Evolutionary conservation across 2,329 filamentous ascomycete species (phyloP).

Genomic region (Talaromyces sp.): DNA sequence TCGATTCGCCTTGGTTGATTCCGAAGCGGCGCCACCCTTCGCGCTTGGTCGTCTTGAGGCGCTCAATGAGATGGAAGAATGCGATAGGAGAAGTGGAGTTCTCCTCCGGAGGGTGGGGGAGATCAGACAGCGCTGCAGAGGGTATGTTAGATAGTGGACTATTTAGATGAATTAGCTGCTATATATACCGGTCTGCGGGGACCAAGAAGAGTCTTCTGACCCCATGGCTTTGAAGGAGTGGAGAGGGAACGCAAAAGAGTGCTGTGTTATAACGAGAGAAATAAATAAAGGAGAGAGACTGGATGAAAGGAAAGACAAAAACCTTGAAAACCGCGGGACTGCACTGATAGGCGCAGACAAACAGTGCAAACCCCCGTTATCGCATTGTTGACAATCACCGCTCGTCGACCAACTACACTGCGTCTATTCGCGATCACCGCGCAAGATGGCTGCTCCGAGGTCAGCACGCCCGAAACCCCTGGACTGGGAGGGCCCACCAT

Average conservation of each 20-base stretch:
- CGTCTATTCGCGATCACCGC: slow-evolving; percentile 6
- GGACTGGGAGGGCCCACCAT: slow-evolving; percentile 50
- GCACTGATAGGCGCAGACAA: slow-evolving; percentile 13
- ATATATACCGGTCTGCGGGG: slow-evolving; percentile 38
- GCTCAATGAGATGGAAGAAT: slow-evolving; percentile 93
- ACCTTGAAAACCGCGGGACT: slow-evolving; percentile 3
- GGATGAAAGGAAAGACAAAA: slow-evolving; percentile 4
- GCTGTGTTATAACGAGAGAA: not conserved
- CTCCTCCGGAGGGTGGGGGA: slow-evolving; percentile 63
- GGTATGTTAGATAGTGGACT: not conserved
- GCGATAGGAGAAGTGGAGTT: slow-evolving; percentile 74
- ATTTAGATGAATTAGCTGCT: not conserved
- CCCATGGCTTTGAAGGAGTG: slow-evolving; percentile 27
- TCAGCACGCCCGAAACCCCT: slow-evolving; percentile 34
- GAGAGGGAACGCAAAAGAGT: not conserved
- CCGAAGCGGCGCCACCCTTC: slow-evolving; percentile 94
- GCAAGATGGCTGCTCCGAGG: slow-evolving; percentile 38
- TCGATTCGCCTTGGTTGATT: slow-evolving; percentile 77
- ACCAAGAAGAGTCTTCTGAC: slow-evolving; percentile 37
- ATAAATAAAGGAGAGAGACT: not conserved
- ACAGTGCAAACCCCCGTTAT: slow-evolving; percentile 30
- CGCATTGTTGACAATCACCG: slow-evolving; percentile 25
- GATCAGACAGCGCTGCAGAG: slow-evolving; percentile 63
- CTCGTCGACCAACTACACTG: slow-evolving; percentile 13
- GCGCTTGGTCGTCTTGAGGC: slow-evolving; percentile 92